Evolutionary conservation across 352 stramenopile genomes (phyloP).

Genomic region (Phytophthora palmivora): DNA sequence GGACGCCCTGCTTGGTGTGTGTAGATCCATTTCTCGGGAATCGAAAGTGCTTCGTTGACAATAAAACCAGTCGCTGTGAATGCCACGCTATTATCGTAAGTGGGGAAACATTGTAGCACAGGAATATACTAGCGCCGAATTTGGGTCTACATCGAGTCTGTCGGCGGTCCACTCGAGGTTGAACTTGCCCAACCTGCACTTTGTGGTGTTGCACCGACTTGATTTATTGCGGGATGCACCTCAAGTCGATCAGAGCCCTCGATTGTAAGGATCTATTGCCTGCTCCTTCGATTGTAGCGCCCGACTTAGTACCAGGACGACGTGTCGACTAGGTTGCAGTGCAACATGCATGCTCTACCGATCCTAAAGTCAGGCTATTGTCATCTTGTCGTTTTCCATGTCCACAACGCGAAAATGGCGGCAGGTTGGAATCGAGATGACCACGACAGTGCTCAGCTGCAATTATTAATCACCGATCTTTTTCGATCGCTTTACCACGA

Average conservation of each 20-base stretch:
- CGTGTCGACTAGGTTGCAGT: background rate
- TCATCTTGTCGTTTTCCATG: background rate
- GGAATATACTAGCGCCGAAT: background rate
- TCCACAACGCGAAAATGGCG: background rate
- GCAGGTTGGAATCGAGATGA: background rate
- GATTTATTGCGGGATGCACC: slow-evolving; percentile 25
- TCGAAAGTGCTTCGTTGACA: slow-evolving; percentile 7
- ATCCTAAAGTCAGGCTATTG: background rate
- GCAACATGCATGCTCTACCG: background rate
- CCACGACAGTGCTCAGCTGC: too few relatives aligned
- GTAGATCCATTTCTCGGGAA: slow-evolving; percentile 10
- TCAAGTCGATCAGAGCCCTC: slow-evolving; percentile 13
- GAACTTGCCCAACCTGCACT: slow-evolving; percentile 10
- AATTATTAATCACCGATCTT: background rate
- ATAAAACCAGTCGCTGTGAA: background rate
- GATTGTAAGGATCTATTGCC: slow-evolving; percentile 6
- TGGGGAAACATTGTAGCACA: background rate
- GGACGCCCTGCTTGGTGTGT: slow-evolving; percentile 8
- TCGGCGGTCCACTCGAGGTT: slow-evolving; percentile 4
- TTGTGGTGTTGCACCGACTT: slow-evolving; percentile 33
- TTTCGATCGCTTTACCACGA: background rate
- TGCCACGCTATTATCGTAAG: background rate
- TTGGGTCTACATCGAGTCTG: background rate
- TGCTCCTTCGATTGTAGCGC: background rate
- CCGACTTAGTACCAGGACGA: slow-evolving; percentile 5